Percentiles rank a stretch among this genome's conserved stretches.
Conservation (phyloP, 306 rosid species). For the Luffa aegyptiaca region DNA sequence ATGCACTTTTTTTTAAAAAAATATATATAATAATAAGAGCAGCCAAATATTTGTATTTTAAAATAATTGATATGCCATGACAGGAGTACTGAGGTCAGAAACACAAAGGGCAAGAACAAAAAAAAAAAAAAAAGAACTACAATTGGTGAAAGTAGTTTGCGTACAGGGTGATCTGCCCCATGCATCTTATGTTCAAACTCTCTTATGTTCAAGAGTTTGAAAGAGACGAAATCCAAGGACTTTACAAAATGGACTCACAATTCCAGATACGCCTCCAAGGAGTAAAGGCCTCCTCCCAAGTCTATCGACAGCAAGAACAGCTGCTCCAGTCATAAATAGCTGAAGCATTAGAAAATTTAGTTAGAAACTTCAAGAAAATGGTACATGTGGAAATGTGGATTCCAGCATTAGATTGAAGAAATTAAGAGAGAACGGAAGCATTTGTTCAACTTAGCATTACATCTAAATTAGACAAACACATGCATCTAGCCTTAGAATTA, state of each 20-base stretch:
- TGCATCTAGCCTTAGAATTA: neutral
- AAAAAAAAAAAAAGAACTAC: neutral
- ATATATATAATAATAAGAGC: neutral
- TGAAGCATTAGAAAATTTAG: slow-evolving; percentile 18
- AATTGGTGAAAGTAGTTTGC: neutral
- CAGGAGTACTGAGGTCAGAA: neutral
- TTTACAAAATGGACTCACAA: slow-evolving; percentile 36
- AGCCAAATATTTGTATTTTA: neutral
- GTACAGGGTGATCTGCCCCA: neutral
- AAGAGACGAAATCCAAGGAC: neutral
- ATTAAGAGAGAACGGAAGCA: neutral
- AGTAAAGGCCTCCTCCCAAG: slow-evolving; percentile 95
- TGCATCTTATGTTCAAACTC: neutral
- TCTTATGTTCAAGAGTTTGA: neutral
- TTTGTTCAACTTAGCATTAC: neutral
- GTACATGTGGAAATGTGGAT: neutral
- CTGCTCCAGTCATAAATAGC: slow-evolving; percentile 88
- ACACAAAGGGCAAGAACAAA: slow-evolving; percentile 9
- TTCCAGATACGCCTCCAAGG: slow-evolving; percentile 87
- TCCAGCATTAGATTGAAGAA: neutral
- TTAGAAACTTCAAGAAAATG: neutral
- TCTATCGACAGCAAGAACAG: slow-evolving; percentile 73
- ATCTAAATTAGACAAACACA: neutral
- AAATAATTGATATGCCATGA: neutral
- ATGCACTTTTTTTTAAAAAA: neutral